phyloP scores from a whole-genome alignment of 169 alveolate species.

The Cryptosporidium sp. region DNA sequence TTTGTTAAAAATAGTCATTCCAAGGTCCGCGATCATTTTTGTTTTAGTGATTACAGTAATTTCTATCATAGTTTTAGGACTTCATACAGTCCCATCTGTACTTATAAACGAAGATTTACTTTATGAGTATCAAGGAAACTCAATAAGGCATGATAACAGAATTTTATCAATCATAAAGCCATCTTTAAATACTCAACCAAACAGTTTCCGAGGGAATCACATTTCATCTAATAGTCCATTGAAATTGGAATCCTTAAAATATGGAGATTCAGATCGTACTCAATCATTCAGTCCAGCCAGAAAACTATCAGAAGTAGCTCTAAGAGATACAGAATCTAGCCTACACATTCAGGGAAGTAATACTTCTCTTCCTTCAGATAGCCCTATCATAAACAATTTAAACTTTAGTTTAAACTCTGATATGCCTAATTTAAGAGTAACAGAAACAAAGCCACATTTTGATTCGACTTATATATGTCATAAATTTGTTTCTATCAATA shows the following conservation, averaged over 20 bases:
- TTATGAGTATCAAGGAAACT: neutral
- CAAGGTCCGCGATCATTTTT: neutral
- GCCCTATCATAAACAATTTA: neutral
- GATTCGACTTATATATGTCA: conserved; percentile 10
- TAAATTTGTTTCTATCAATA: neutral
- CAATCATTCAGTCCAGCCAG: neutral
- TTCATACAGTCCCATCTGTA: conserved; percentile 3
- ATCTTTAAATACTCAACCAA: neutral
- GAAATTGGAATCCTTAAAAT: neutral
- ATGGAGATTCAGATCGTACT: neutral
- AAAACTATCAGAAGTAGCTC: neutral
- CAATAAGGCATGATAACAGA: conserved; percentile 5
- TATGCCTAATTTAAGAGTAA: too few species aligned
- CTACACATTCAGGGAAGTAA: neutral
- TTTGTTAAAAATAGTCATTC: neutral
- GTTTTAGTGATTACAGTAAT: neutral
- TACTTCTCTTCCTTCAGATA: neutral
- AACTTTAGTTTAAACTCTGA: neutral
- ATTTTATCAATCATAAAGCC: neutral
- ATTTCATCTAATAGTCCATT: neutral
- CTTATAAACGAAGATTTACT: neutral
- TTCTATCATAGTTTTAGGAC: neutral
- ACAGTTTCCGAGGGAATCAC: neutral
- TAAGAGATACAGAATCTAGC: neutral
- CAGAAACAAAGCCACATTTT: neutral